These are phyloP conservation scores for Fusarium succisae DNA, from an alignment of 2,329 filamentous ascomycete genomes.

Conservation along the genomic window DNA sequence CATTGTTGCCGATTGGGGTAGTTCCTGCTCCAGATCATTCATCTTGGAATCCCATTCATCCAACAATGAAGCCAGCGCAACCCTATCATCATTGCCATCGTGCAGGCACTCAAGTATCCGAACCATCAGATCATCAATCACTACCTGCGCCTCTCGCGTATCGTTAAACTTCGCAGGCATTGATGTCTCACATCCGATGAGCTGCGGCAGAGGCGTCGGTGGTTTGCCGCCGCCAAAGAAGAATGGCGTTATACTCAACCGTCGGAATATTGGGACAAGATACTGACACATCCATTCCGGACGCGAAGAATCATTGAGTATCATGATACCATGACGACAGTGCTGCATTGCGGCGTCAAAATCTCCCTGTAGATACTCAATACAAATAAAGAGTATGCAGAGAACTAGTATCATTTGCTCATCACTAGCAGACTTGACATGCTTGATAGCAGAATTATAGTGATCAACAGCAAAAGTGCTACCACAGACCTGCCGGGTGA, in stretches of 20 bases:
- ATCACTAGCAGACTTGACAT: conserved; percentile 1
- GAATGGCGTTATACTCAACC: conserved; percentile 8
- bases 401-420: conserved; percentile 11
- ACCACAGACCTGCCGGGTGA: conserved; percentile 2
- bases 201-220: neutral
- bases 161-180: neutral
- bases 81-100: neutral
- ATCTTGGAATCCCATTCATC: neutral
- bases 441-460: conserved; percentile 19
- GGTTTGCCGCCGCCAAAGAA: conserved; percentile 1
- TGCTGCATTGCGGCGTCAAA: conserved; percentile 10
- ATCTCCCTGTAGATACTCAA: conserved; percentile 22
- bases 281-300: conserved; percentile 2
- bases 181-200: neutral
- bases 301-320: neutral
- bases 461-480: conserved; percentile 13
- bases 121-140: neutral
- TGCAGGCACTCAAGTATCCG: neutral
- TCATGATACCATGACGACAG: conserved; percentile 6
- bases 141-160: neutral
- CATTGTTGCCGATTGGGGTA: neutral
- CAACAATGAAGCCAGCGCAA: neutral
- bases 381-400: conserved; percentile 24
- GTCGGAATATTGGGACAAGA: conserved; percentile 13
- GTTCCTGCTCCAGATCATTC: neutral